These are phyloP conservation scores for Vitis hybrid DNA, from an alignment of 177 flowering plant species.

Conservation along the genomic window DNA sequence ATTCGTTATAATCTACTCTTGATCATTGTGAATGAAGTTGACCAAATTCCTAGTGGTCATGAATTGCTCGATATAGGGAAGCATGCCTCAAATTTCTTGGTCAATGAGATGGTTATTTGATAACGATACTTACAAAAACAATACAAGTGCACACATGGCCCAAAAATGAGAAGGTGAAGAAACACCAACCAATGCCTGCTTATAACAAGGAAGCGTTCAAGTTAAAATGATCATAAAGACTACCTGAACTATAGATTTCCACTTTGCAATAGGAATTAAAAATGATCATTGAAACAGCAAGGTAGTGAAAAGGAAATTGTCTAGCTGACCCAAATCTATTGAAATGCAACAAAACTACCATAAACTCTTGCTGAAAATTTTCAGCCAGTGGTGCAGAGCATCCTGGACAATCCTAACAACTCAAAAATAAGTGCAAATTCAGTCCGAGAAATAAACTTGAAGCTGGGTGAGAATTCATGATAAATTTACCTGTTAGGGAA, in stretches of 20 bases:
- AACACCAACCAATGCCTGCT: background rate
- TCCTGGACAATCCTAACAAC: background rate
- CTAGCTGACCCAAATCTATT: background rate
- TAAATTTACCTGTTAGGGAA: constrained; percentile 47
- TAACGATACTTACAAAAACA: background rate
- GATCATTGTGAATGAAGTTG: no score
- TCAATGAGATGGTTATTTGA: background rate
- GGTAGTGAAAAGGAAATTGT: background rate
- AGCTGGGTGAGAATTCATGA: background rate
- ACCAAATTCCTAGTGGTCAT: no score
- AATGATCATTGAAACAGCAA: background rate
- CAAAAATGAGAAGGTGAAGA: background rate
- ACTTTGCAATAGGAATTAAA: background rate
- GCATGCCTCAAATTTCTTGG: background rate
- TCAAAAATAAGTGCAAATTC: background rate
- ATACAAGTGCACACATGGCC: background rate
- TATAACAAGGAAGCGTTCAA: background rate
- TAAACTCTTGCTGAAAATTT: background rate
- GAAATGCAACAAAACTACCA: background rate
- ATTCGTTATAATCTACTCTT: no score
- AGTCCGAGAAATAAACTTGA: background rate
- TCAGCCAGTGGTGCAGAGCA: background rate
- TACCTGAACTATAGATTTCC: constrained; percentile 1
- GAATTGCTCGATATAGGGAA: background rate
- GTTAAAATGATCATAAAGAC: background rate